These are phyloP conservation scores for Massariosphaeria phaeospora DNA, from an alignment of 495 filamentous ascomycete genomes.

Conservation along the genomic window DNA sequence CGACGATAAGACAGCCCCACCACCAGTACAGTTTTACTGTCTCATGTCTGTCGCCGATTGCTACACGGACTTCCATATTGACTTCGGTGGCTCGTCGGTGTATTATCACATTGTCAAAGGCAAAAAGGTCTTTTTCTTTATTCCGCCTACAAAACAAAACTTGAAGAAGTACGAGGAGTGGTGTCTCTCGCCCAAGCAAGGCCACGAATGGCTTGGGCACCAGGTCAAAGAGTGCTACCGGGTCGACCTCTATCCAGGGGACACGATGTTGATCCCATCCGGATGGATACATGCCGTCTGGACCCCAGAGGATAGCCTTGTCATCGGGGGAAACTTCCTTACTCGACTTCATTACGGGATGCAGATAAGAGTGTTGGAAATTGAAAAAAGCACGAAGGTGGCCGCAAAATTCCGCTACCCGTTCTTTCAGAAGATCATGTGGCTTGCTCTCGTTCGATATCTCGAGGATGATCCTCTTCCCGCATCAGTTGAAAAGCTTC, in stretches of 20 bases:
- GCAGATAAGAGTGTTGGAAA: conserved; percentile 65
- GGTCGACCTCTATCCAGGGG: conserved; percentile 65
- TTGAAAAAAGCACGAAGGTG: conserved; percentile 69
- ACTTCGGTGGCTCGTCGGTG: conserved; percentile 74
- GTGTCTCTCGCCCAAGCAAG: conserved; percentile 69
- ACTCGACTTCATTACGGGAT: conserved; percentile 65
- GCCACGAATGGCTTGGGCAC: conserved; percentile 60
- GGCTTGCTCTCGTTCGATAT: conserved; percentile 65
- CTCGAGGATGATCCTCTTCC: conserved; percentile 64
- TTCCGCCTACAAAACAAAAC: conserved; percentile 67
- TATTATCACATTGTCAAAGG: conserved; percentile 75
- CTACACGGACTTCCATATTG: conserved; percentile 77
- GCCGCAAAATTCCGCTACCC: conserved; percentile 67
- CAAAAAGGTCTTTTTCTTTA: conserved; percentile 75
- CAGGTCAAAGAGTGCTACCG: conserved; percentile 71
- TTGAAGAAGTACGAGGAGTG: conserved; percentile 75
- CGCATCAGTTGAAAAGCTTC: conserved; percentile 49
- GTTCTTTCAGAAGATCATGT: conserved; percentile 70
- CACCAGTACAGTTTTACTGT: conserved; percentile 66
- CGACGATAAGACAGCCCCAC: conserved; percentile 55
- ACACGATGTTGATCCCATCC: conserved; percentile 74
- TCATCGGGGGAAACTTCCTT: conserved; percentile 74
- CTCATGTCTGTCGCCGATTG: conserved; percentile 77
- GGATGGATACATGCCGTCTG: conserved; percentile 81
- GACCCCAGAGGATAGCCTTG: conserved; percentile 70